phyloP scores from a whole-genome alignment of 768 basidiomycete genomes.

The Trametes gibbosa region DNA sequence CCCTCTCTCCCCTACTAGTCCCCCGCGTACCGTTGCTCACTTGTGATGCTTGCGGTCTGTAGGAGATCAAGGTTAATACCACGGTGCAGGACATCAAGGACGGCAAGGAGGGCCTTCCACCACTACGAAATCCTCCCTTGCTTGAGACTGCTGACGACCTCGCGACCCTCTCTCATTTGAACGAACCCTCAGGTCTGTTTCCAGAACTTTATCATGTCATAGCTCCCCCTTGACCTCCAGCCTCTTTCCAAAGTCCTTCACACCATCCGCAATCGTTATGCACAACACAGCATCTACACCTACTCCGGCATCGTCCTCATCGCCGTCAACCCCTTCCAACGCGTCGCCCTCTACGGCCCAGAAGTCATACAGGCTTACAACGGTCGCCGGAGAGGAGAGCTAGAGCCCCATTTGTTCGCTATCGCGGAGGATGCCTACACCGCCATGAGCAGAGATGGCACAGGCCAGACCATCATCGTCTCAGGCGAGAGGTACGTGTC shows the following conservation, averaged over 20 bases:
- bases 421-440: slow-evolving; percentile 99
- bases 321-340: slow-evolving; percentile 98
- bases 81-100: slow-evolving; percentile 78
- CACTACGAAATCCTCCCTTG: slow-evolving; percentile 92
- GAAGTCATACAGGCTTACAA: slow-evolving; percentile 98
- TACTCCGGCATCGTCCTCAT: slow-evolving; percentile 99
- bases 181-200: slow-evolving; percentile 88
- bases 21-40: background rate
- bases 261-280: slow-evolving; percentile 95
- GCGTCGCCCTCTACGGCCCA: slow-evolving; percentile 93
- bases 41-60: background rate
- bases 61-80: slow-evolving; percentile 82
- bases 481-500: slow-evolving; percentile 86
- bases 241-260: slow-evolving; percentile 67
- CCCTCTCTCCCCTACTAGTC: slow-evolving; percentile 11
- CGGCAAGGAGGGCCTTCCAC: slow-evolving; percentile 79
- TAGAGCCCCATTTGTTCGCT: slow-evolving; percentile 97
- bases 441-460: slow-evolving; percentile 89
- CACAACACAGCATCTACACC: slow-evolving; percentile 96
- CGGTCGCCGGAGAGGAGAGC: slow-evolving; percentile 86
- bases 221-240: background rate
- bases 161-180: slow-evolving; percentile 95
- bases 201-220: background rate
- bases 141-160: slow-evolving; percentile 97
- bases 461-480: slow-evolving; percentile 98